These are phyloP conservation scores for Spinacia oleracea DNA, from an alignment of 179 eudicot genomes.

Conservation along the genomic window DNA sequence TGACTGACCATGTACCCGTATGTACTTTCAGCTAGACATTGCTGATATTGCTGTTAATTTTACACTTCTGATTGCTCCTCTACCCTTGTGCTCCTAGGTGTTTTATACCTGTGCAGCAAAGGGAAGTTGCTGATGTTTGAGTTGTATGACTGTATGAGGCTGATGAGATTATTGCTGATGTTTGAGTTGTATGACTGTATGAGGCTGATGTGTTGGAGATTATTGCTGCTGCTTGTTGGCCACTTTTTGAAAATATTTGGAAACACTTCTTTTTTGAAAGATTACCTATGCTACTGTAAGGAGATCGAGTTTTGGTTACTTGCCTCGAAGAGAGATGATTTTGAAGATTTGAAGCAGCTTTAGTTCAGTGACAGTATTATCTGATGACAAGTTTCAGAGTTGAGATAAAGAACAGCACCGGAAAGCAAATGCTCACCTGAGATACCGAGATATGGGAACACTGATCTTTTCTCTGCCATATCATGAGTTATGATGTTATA, in stretches of 20 bases:
- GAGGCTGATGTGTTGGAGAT: not conserved
- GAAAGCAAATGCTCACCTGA: not conserved
- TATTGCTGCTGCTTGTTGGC: not conserved
- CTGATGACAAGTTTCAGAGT: too few relatives aligned
- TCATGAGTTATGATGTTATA: not conserved
- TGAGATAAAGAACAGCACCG: not conserved
- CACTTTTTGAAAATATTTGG: not conserved
- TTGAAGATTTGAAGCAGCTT: not conserved
- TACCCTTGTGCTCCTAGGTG: not conserved
- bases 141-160: not conserved
- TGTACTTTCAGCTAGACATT: not conserved
- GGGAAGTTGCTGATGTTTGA: not conserved
- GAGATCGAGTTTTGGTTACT: not conserved
- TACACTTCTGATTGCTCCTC: not conserved
- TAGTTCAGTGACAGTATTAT: not conserved
- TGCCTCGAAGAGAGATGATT: not conserved
- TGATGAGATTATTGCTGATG: not conserved
- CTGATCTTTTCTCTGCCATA: not conserved
- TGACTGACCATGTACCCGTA: too few relatives aligned
- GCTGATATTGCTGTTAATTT: too few relatives aligned
- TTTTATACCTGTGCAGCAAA: not conserved
- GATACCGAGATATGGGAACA: not conserved
- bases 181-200: too few relatives aligned
- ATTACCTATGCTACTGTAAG: too few relatives aligned
- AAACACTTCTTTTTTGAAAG: not conserved